Conservation (phyloP, 2,329 filamentous ascomycete genomes). For the Apiospora pterosperma region DNA sequence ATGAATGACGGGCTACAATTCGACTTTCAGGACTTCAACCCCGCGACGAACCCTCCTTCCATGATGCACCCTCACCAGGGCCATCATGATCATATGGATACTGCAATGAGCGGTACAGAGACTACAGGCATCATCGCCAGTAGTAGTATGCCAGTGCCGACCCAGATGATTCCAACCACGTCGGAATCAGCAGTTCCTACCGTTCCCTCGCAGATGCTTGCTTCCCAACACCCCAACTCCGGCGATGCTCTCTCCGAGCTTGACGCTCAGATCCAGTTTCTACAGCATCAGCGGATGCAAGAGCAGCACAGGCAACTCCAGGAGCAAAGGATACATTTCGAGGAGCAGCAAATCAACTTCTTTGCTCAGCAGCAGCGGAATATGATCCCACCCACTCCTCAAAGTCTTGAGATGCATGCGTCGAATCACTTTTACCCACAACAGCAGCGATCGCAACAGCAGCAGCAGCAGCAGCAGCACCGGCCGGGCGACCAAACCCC, state of each 20-base stretch:
- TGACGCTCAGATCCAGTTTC: constrained; percentile 63
- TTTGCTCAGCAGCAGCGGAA: constrained; percentile 48
- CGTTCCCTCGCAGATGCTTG: constrained; percentile 43
- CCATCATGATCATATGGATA: constrained; percentile 42
- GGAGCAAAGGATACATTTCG: constrained; percentile 48
- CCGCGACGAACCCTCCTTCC: constrained; percentile 28
- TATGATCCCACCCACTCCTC: constrained; percentile 75
- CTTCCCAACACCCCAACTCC: constrained; percentile 38
- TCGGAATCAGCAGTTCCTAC: constrained; percentile 40
- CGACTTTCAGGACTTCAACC: constrained; percentile 55
- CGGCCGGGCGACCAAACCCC: constrained; percentile 40
- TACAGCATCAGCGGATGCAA: constrained; percentile 61
- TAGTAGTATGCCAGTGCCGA: constrained; percentile 36
- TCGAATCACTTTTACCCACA: constrained; percentile 59
- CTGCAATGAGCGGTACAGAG: constrained; percentile 46
- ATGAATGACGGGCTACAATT: constrained; percentile 55
- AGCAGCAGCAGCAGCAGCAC: constrained; percentile 5
- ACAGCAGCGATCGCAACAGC: constrained; percentile 3
- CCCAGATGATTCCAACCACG: constrained; percentile 47
- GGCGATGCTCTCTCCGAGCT: constrained; percentile 55
- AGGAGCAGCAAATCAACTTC: constrained; percentile 44
- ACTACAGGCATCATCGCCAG: constrained; percentile 28
- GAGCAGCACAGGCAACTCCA: constrained; percentile 57
- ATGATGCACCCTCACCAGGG: constrained; percentile 34
- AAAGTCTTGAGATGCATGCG: constrained; percentile 73